These are phyloP conservation scores for Tubosaeta sp. DNA, from an alignment of 768 basidiomycete species.

Conservation along the genomic window DNA sequence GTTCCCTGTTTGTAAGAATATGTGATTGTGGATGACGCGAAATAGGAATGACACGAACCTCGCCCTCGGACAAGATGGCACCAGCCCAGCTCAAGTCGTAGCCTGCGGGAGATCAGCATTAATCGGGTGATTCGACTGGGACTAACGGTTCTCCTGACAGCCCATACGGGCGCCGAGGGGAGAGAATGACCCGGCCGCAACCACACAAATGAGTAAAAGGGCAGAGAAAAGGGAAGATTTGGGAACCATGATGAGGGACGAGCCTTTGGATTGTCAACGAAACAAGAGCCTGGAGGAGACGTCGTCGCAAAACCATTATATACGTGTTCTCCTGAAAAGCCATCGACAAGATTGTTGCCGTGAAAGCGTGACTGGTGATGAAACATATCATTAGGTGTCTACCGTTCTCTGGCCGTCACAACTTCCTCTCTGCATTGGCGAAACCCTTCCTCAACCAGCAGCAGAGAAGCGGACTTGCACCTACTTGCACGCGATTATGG, in stretches of 20 bases:
- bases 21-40: background rate
- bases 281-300: background rate
- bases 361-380: background rate
- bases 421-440: too few relatives aligned
- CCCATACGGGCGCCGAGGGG: background rate
- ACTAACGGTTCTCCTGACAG: too few relatives aligned
- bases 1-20: conserved; percentile 10
- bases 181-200: conserved; percentile 17
- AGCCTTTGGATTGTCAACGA: conserved; percentile 1
- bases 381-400: background rate
- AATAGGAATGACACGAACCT: conserved; percentile 4
- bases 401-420: too few relatives aligned
- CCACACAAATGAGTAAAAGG: conserved; percentile 16
- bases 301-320: background rate
- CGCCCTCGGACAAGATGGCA: conserved; percentile 7
- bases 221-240: conserved; percentile 10
- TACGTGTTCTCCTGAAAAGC: conserved; percentile 2
- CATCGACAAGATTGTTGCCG: background rate
- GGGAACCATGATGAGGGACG: conserved; percentile 14
- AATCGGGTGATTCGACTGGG: too few relatives aligned
- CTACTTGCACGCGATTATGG: too few relatives aligned
- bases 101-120: background rate
- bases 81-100: conserved; percentile 21
- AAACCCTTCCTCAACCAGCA: too few relatives aligned
- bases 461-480: too few relatives aligned